A percentile compares a stretch with the other conserved stretches of the same genome.
These are phyloP conservation scores for Quercus aquifolioides DNA, from an alignment of 306 rosid genomes.

Conservation along the genomic window DNA sequence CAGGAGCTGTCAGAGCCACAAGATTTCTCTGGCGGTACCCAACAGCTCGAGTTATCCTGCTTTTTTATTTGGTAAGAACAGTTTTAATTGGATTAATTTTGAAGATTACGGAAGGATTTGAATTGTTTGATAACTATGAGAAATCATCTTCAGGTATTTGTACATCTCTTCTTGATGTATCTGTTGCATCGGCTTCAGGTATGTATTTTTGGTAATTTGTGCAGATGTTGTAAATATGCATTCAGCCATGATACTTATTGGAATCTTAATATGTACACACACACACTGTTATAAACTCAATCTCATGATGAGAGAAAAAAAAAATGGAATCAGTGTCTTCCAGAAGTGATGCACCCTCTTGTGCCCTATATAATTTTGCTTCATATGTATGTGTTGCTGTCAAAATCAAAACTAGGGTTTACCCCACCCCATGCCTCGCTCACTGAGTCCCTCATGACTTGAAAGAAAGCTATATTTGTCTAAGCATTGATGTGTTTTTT, in stretches of 20 bases:
- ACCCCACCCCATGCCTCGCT: not conserved
- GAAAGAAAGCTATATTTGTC: not conserved
- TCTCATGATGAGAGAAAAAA: no score
- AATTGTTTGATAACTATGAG: constrained; percentile 28
- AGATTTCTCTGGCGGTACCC: constrained; percentile 98
- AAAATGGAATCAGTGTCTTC: no score
- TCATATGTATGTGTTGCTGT: not conserved
- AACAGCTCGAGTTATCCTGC: constrained; percentile 71
- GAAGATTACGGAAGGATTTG: constrained; percentile 11
- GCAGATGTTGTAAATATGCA: not conserved
- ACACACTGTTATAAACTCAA: not conserved
- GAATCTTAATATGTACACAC: not conserved
- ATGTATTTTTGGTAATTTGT: constrained; percentile 3
- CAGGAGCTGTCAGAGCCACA: constrained; percentile 97
- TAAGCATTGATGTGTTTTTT: constrained; percentile 5
- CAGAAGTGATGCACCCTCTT: no score
- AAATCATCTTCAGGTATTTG: constrained; percentile 73
- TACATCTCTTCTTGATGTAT: constrained; percentile 95
- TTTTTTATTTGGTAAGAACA: constrained; percentile 76
- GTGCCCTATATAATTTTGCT: no score
- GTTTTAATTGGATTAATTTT: not conserved
- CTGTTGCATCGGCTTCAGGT: constrained; percentile 97
- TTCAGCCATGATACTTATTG: not conserved
- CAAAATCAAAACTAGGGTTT: not conserved
- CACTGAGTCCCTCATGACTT: not conserved